Evolutionary conservation across 805 yeast species (phyloP), one percentile per base, ranked within the genome.

Genomic region (Nadsonia fulvescens): DNA sequence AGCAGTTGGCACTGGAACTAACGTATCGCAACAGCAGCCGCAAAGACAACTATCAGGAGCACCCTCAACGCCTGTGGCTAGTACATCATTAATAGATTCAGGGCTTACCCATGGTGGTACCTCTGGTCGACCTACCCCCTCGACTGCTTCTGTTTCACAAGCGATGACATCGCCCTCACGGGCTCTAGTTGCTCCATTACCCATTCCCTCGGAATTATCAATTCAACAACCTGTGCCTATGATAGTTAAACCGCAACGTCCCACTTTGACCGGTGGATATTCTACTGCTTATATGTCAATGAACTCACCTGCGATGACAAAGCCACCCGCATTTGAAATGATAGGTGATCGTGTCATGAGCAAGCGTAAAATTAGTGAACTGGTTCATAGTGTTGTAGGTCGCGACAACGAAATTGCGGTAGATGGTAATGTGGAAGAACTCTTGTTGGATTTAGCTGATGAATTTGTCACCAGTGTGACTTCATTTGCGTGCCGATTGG

Each of bases 381-480:
- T 89, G 32, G 89, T 89, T 5, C 68, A 70, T 43, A 68, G 78
- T 2, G 77, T 53, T 2, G 41, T 46, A 10, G 58, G 58, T 12
- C 94, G 93, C 21, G 95, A 86, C 44, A 76, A 86, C 10, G 92
- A 82, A 40, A 71, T 92, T 5, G 63, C 64, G 4, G 76, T 89
- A 31, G 98, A 86, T 48, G 96, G 95, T 14, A 95, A 89, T 49
- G 62, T 83, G 34, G 94, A 82, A 48, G 96, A 86, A 39, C 54
- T 89, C 20, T 53, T 89, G 18, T 57, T 89, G 22, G 98, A 89
- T 48, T 54, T 89, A 24, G 95, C 98, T 0, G 99, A 89, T 49
- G 96, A 89, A 44, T 89, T 89, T 44, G 89, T 89, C 9, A 66
- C 76, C 5, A 72, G 78, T 24, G 93, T 91, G 2, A 82, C 95